Conservation (phyloP, 371 early-diverging fungal genomes). For the Chytridium lagenaria region DNA sequence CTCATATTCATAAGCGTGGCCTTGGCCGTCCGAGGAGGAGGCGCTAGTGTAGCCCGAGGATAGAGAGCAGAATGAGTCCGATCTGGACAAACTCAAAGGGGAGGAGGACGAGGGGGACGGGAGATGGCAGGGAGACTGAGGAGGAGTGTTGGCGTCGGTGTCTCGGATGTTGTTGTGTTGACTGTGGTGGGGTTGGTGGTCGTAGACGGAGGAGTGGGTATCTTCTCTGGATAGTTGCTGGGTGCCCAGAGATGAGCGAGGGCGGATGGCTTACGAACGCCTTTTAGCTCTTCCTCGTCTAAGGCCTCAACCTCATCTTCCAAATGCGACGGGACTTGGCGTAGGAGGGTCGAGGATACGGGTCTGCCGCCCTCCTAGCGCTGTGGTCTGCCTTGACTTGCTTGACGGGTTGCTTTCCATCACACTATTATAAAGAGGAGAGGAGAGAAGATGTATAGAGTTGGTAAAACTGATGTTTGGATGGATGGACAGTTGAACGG, state of each 20-base stretch:
- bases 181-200: too few species aligned
- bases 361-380: background rate
- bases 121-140: background rate
- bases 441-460: too few species aligned
- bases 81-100: background rate
- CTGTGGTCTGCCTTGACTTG: background rate
- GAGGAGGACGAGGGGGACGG: background rate
- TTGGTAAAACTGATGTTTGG: too few species aligned
- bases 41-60: slow-evolving; percentile 3
- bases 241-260: background rate
- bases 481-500: too few species aligned
- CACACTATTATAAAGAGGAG: too few species aligned
- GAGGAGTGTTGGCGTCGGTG: background rate
- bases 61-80: background rate
- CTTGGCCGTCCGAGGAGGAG: background rate
- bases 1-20: background rate
- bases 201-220: background rate
- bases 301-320: background rate
- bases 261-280: background rate
- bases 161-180: background rate
- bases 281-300: background rate
- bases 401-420: too few species aligned
- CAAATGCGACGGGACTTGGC: background rate
- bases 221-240: background rate
- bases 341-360: background rate